Conservation (phyloP, 176 grass and related monocot species). For the Zea mays region DNA sequence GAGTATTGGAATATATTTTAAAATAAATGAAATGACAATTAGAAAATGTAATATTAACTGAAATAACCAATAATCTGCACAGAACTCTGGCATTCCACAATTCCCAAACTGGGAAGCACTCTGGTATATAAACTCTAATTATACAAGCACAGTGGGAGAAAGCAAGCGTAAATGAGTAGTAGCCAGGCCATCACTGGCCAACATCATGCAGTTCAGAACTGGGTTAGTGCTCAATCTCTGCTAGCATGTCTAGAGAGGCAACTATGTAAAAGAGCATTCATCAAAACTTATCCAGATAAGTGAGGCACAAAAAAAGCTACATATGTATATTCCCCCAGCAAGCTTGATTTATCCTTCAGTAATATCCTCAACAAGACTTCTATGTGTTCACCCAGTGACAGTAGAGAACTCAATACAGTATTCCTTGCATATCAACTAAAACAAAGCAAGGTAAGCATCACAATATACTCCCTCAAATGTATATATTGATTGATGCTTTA, state of each 20-base stretch:
- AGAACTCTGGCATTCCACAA: conserved; percentile 2
- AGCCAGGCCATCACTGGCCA: background rate
- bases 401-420: background rate
- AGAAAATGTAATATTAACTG: conserved; percentile 19
- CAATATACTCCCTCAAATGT: background rate
- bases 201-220: background rate
- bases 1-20: conserved; percentile 1
- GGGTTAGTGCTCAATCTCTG: background rate
- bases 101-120: background rate
- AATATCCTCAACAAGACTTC: conserved; percentile 11
- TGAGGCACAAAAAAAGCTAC: background rate
- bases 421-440: conserved; percentile 7
- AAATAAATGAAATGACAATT: background rate
- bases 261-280: background rate
- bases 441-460: background rate
- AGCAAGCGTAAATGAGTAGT: background rate
- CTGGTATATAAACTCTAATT: conserved; percentile 2
- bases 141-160: conserved; percentile 6
- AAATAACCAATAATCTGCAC: conserved; percentile 29
- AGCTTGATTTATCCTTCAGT: background rate
- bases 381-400: background rate
- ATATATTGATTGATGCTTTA: background rate
- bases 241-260: conserved; percentile 2
- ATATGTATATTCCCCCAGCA: conserved; percentile 10
- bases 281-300: background rate